These are phyloP conservation scores for carrot (Daucus carota) DNA, from an alignment of 129 eudicot species.

Conservation along the genomic window DH1_v3.0 NC_030384.2:30689501-30690000, in stretches of 20 bases:
- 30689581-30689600: slow-evolving; percentile 38
- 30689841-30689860: slow-evolving; percentile 4
- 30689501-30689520: slow-evolving; percentile 46
- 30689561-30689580: slow-evolving; percentile 35
- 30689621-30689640: slow-evolving; percentile 32
- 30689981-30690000: slow-evolving; percentile 3
- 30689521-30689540: slow-evolving; percentile 33
- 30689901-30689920: slow-evolving; percentile 11
- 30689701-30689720: slow-evolving; percentile 26
- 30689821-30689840: slow-evolving; percentile 5
- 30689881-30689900: slow-evolving; percentile 5
- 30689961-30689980: slow-evolving; percentile 3
- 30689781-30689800: slow-evolving; percentile 14
- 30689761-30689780: slow-evolving; percentile 37
- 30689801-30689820: slow-evolving; percentile 5
- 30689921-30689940: slow-evolving; percentile 8
- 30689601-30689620: slow-evolving; percentile 37
- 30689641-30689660: slow-evolving; percentile 27
- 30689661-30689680: slow-evolving; percentile 27
- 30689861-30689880: slow-evolving; percentile 6
- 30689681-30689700: slow-evolving; percentile 15
- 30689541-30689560: slow-evolving; percentile 35
- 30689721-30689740: slow-evolving; percentile 30
- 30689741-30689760: slow-evolving; percentile 28
- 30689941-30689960: slow-evolving; percentile 5